Conservation (phyloP, 345 rosid species). For the Theobroma cacao region DNA sequence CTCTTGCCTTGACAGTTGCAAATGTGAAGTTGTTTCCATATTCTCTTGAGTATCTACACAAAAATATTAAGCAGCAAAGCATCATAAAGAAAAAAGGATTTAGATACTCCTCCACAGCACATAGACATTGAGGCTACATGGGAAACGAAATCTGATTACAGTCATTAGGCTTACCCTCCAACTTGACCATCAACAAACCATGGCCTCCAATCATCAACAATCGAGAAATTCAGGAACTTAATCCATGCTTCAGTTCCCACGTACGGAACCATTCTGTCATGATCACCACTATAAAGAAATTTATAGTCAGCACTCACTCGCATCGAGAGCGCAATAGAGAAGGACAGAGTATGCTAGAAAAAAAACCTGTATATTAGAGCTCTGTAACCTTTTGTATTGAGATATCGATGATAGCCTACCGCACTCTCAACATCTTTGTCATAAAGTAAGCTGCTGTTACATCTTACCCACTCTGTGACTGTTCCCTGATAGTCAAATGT, state of each 20-base stretch:
- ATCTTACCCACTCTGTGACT: conserved; percentile 27
- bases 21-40: neutral
- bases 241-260: conserved; percentile 32
- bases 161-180: conserved; percentile 18
- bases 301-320: neutral
- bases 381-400: conserved; percentile 19
- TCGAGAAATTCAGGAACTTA: conserved; percentile 18
- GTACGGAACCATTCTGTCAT: conserved; percentile 19
- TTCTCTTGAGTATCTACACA: neutral
- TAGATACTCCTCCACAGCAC: neutral
- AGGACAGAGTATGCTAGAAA: neutral
- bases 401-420: conserved; percentile 15
- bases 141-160: neutral
- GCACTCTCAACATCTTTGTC: conserved; percentile 4
- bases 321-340: neutral
- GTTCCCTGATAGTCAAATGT: conserved; percentile 19
- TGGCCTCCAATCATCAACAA: conserved; percentile 27
- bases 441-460: conserved; percentile 28
- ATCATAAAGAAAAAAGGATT: neutral
- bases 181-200: conserved; percentile 32
- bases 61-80: neutral
- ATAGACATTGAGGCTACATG: neutral
- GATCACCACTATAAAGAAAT: conserved; percentile 26
- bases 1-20: conserved; percentile 6
- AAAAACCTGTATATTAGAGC: conserved; percentile 33